phyloP scores from a whole-genome alignment of 306 rosid species.

The Lotus japonicus region DNA sequence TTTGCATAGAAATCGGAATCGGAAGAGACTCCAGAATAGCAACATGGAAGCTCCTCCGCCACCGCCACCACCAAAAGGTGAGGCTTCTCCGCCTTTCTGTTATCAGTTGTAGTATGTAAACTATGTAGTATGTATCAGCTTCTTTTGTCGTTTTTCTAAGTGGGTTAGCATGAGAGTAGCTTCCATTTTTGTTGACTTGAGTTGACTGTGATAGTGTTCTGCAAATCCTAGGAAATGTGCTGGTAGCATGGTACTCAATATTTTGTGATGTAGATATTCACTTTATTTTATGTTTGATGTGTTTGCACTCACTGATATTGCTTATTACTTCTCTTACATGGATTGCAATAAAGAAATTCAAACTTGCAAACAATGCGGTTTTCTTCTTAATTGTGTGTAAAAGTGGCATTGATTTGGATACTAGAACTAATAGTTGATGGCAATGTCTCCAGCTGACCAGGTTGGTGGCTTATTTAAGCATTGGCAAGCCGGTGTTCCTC shows the following conservation, averaged over 20 bases:
- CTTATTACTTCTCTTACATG: neutral
- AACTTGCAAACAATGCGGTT: neutral
- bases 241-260: neutral
- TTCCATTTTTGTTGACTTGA: neutral
- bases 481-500: constrained; percentile 17
- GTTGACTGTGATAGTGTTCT: neutral
- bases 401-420: neutral
- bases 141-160: neutral
- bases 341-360: neutral
- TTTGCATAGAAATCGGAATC: neutral
- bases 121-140: neutral
- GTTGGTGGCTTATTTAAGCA: constrained; percentile 26
- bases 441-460: constrained; percentile 32
- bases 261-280: neutral
- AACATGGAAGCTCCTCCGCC: neutral
- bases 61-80: neutral
- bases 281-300: neutral
- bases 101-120: too few species aligned
- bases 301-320: neutral
- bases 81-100: neutral
- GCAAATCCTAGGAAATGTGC: neutral
- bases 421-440: neutral
- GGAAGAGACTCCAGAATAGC: neutral
- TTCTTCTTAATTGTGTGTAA: neutral
- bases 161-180: neutral